Evolutionary conservation across 2,329 filamentous ascomycete species (phyloP).

Genomic region (Talaromyces sp.): DNA sequence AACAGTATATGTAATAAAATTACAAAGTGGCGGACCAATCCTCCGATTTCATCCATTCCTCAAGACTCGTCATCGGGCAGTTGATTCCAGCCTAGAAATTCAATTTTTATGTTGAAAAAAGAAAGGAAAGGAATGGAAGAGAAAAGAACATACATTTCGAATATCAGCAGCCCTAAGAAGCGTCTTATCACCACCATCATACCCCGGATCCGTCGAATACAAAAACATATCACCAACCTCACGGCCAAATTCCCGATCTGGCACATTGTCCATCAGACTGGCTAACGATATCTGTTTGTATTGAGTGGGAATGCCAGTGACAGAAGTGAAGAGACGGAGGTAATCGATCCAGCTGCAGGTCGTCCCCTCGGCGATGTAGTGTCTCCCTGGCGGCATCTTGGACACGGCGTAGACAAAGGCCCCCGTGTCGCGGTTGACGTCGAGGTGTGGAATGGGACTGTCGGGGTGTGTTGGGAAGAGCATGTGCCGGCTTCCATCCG

Average conservation of each 20-base stretch:
- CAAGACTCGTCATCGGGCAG: constrained; percentile 24
- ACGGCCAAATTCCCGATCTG: constrained; percentile 38
- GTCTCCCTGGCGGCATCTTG: constrained; percentile 45
- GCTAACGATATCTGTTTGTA: constrained; percentile 40
- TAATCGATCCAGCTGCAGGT: constrained; percentile 45
- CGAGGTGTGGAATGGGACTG: constrained; percentile 40
- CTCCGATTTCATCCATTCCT: constrained; percentile 22
- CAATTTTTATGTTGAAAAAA: background rate
- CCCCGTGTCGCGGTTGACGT: constrained; percentile 44
- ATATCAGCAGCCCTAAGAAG: constrained; percentile 43
- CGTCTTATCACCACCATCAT: constrained; percentile 41
- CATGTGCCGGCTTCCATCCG: constrained; percentile 36
- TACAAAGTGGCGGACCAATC: constrained; percentile 20
- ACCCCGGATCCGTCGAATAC: constrained; percentile 46
- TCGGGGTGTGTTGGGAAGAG: constrained; percentile 40
- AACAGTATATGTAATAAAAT: no score
- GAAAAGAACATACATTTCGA: constrained; percentile 30
- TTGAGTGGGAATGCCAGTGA: constrained; percentile 27
- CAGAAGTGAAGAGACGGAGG: constrained; percentile 37
- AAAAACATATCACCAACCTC: constrained; percentile 45
- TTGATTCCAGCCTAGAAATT: constrained; percentile 38
- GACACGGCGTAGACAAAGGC: constrained; percentile 46
- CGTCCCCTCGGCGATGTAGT: constrained; percentile 46
- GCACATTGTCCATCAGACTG: constrained; percentile 34
- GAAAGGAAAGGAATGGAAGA: background rate